Base-by-base conservation (phyloP, 2,329 filamentous ascomycete species). In the Venturia nashicola region DNA sequence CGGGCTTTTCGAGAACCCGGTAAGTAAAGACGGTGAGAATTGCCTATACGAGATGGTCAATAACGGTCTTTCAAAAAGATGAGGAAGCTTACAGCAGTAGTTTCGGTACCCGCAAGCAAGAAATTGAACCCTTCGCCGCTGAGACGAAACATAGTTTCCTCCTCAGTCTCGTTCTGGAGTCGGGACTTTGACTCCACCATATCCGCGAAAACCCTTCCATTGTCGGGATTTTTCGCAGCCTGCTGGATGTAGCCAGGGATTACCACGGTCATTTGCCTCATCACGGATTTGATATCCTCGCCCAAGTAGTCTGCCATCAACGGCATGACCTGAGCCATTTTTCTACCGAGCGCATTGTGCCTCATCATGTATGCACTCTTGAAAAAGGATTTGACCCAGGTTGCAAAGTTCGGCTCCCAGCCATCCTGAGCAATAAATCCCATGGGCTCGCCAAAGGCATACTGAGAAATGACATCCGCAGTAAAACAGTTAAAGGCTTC, bases 391-490 rank as follows among this genome's bases (percentile, higher is more conserved):
- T 61, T 59, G 65, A 66, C 67, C 39, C 63, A 63, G 5, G 39
- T 43, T 36, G 70, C 67, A 61, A 64, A 64, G 27, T 46, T 67
- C 48, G 66, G 65, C 23, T 67, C 65, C 62, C 69, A 69, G 14
- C 69, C 66, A 7, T 65, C 55, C 40, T 59, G 65, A n/a, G 68
- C 67, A 12, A 71, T 63, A 44, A 70, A 65, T 5, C 66, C 64
- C 55, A 67, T 68, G 14, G 59, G 43, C 18, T 60, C 59, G 12
- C 69, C 69, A 55, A 70, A 71, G 3, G 67, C 66, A 44, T 68
- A 68, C 51, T 66, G 63, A 8, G 66, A 72, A 5, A 72, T 70
- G 14, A 70, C 65, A 64, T 71, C 70, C 6, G 68, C 69, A 3
- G 62, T 60, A 12, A 66, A 64, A 46, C 60, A 70, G 54, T 62